A percentile compares a stretch with the other conserved stretches of the same genome.
These are phyloP conservation scores for Barbatosphaeria neglecta DNA, from an alignment of 495 filamentous ascomycete genomes.

Conservation along the genomic window DNA sequence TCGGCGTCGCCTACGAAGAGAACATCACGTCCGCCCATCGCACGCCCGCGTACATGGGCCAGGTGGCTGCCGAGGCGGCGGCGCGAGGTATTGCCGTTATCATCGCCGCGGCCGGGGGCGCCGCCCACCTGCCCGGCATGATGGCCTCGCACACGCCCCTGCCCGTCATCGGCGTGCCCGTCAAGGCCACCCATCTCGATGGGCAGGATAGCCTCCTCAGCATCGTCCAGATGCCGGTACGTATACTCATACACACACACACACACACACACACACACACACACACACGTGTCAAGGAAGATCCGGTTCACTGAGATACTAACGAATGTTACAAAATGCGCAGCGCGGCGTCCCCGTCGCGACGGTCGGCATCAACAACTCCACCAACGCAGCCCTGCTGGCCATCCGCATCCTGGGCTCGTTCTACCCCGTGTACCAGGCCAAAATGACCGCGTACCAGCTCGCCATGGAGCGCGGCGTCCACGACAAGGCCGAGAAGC, in stretches of 20 bases:
- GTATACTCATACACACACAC: too few species aligned
- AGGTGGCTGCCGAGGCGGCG: slow-evolving; percentile 58
- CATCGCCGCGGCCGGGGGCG: slow-evolving; percentile 89
- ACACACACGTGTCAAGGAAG: too few species aligned
- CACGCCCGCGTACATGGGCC: slow-evolving; percentile 72
- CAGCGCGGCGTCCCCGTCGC: slow-evolving; percentile 67
- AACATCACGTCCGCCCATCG: slow-evolving; percentile 92
- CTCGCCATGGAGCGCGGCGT: slow-evolving; percentile 51
- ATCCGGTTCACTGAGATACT: too few species aligned
- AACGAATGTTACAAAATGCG: not conserved
- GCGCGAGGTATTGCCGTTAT: slow-evolving; percentile 71
- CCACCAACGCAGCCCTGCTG: slow-evolving; percentile 79
- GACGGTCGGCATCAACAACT: slow-evolving; percentile 88
- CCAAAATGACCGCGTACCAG: slow-evolving; percentile 57
- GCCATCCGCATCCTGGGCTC: slow-evolving; percentile 76
- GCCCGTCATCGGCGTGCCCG: slow-evolving; percentile 86
- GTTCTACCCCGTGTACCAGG: slow-evolving; percentile 44
- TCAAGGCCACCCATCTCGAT: slow-evolving; percentile 76
- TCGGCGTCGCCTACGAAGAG: slow-evolving; percentile 62
- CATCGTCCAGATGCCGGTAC: slow-evolving; percentile 82
- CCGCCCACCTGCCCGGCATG: slow-evolving; percentile 91
- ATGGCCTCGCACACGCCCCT: slow-evolving; percentile 72
- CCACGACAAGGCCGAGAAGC: slow-evolving; percentile 49
- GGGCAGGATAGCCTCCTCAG: slow-evolving; percentile 82
- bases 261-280: too few species aligned